These are phyloP conservation scores for Elsinoe arachidis DNA, from an alignment of 2,329 filamentous ascomycete species.

Conservation along the genomic window DNA sequence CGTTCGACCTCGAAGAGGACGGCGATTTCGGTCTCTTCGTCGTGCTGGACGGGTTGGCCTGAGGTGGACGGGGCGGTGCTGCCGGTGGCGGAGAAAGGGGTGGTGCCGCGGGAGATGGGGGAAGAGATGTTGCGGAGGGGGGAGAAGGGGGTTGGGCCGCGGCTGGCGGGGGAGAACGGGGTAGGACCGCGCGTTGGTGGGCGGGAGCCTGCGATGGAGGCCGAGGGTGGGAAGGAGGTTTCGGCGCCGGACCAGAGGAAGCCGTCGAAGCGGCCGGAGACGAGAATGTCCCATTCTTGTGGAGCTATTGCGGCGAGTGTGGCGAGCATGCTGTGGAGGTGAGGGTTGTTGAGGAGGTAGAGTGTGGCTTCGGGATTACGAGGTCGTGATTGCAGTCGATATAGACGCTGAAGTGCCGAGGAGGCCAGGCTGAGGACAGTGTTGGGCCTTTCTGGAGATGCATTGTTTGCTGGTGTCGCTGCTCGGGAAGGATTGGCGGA, in stretches of 20 bases:
- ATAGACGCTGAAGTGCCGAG: slow-evolving; percentile 73
- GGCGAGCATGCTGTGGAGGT: slow-evolving; percentile 75
- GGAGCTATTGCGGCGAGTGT: slow-evolving; percentile 81
- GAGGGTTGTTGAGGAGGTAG: slow-evolving; percentile 74
- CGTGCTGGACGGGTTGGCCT: slow-evolving; percentile 66
- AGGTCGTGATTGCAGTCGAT: slow-evolving; percentile 62
- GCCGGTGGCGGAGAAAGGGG: slow-evolving; percentile 28
- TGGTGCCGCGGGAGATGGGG: slow-evolving; percentile 18
- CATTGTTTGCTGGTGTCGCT: slow-evolving; percentile 55
- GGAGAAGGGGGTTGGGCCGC: slow-evolving; percentile 27
- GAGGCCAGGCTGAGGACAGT: slow-evolving; percentile 68
- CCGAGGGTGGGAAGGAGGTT: slow-evolving; percentile 18
- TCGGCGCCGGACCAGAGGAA: slow-evolving; percentile 70
- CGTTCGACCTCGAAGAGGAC: slow-evolving; percentile 84
- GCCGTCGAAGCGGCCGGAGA: slow-evolving; percentile 87
- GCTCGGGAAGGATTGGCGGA: slow-evolving; percentile 43
- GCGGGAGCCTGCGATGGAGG: slow-evolving; percentile 13
- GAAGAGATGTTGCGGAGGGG: slow-evolving; percentile 22
- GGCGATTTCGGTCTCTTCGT: slow-evolving; percentile 89
- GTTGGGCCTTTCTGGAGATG: slow-evolving; percentile 24
- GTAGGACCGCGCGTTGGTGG: slow-evolving; percentile 34
- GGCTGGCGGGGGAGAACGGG: slow-evolving; percentile 19
- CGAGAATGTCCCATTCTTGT: slow-evolving; percentile 94
- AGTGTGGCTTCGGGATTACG: slow-evolving; percentile 80
- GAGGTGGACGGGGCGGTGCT: slow-evolving; percentile 25